Evolutionary conservation across 2,329 filamentous ascomycete species (phyloP), one percentile per base, ranked within the genome.

Genomic region (Alternaria consortialis): DNA sequence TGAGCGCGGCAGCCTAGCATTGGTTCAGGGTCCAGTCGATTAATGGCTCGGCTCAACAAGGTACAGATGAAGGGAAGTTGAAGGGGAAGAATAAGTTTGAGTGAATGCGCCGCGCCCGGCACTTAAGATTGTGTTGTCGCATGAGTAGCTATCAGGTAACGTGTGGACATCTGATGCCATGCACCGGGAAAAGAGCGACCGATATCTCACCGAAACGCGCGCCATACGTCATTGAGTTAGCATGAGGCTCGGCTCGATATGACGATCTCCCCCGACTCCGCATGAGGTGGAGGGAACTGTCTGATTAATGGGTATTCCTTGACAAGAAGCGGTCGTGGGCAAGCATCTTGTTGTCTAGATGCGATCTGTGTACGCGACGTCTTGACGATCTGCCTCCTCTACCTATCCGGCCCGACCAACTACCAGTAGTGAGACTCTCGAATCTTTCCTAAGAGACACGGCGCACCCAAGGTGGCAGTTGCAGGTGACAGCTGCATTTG

Each of bases 181-280:
- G 53, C n/a, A 39, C 61, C 25, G 58, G 58, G 59, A 50, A 64
- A 37, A 53, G 58, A 62, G 54, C 57, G 60, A 58, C 67, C 66
- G 66, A 62, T 40, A 34, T 62, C 42, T 60, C 43, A 53, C 65
- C 68, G 68, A 67, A 23, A 20, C 25, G 44, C 43, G 39, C 43
- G 31, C 63, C 58, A 64, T 65, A 51, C 62, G 60, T 65, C 60
- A 71, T 63, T 43, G 17, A 56, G 56, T 60, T 60, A 62, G 59
- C 53, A 55, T 39, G 32, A 29, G 32, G 59, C 56, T 58, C 48
- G 32, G 62, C 56, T 58, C 48, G 54, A 50, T 20, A 51, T 44
- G 62, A 32, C 53, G 31, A 40, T 54, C 42, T 51, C 43, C 36
- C 12, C 25, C 43, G 40, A 51, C 23, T 53, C 37, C 36, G 54